Conservation (phyloP, 1,139 yeast genomes). For the Suhomyces kunorum region DNA sequence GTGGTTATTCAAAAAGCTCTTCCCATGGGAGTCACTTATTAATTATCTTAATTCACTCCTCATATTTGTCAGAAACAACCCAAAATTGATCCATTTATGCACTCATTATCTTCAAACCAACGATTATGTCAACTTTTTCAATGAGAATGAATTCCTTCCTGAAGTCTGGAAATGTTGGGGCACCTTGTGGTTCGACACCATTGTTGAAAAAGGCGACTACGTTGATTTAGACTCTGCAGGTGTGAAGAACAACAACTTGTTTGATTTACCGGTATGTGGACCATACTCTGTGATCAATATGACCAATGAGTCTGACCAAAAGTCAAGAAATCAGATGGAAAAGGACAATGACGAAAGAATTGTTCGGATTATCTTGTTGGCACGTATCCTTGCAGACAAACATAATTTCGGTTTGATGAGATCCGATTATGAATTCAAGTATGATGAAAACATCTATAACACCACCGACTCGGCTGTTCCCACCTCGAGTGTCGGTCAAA, state of each 20-base stretch:
- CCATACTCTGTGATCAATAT: slow-evolving; percentile 38
- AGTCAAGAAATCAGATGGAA: slow-evolving; percentile 31
- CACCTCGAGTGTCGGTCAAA: slow-evolving; percentile 9
- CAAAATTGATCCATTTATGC: slow-evolving; percentile 25
- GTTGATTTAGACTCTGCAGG: slow-evolving; percentile 57
- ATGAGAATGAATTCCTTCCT: slow-evolving; percentile 60
- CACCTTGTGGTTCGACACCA: slow-evolving; percentile 71
- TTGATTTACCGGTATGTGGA: slow-evolving; percentile 71
- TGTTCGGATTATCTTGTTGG: slow-evolving; percentile 52
- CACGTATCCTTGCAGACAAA: slow-evolving; percentile 50
- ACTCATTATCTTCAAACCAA: slow-evolving; percentile 35
- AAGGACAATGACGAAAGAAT: slow-evolving; percentile 48
- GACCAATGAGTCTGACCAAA: slow-evolving; percentile 17
- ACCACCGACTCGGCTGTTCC: slow-evolving; percentile 25
- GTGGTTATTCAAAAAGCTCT: slow-evolving; percentile 52
- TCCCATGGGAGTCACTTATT: slow-evolving; percentile 70
- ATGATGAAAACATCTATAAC: slow-evolving; percentile 31
- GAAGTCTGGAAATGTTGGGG: slow-evolving; percentile 90
- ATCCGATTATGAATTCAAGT: slow-evolving; percentile 47
- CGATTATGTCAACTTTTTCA: slow-evolving; percentile 42
- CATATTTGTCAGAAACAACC: slow-evolving; percentile 32
- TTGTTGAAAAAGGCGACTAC: slow-evolving; percentile 52
- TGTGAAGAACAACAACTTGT: slow-evolving; percentile 51
- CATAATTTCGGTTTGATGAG: slow-evolving; percentile 53
- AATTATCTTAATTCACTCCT: slow-evolving; percentile 60